Conservation (phyloP, 1,284 basidiomycete species). For the Xanthoconium separans region DNA sequence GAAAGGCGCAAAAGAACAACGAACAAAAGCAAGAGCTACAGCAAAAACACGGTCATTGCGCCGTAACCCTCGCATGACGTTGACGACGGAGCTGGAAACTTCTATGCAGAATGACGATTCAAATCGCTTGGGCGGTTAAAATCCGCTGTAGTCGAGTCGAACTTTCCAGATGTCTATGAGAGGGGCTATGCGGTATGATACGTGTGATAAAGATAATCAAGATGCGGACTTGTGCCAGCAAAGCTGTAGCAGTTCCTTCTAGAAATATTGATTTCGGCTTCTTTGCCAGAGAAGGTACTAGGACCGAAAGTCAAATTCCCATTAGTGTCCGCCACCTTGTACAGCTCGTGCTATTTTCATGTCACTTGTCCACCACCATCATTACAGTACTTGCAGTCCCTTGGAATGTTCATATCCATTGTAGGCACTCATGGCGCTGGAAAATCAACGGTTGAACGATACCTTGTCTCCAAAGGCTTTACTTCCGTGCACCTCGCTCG, state of each 20-base stretch:
- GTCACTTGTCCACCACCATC: background rate
- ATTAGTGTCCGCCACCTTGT: too few relatives aligned
- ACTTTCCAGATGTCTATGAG: background rate
- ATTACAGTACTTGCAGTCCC: background rate
- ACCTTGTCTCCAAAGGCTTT: constrained; percentile 64
- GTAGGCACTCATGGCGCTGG: constrained; percentile 84
- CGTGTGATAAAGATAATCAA: background rate
- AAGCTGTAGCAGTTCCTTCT: background rate
- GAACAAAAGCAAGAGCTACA: constrained; percentile 53
- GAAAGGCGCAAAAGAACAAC: constrained; percentile 64
- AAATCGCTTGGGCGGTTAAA: background rate
- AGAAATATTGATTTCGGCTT: background rate
- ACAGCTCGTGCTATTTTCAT: background rate
- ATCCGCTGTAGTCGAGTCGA: background rate
- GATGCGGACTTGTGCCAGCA: background rate
- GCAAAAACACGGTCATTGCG: constrained; percentile 34
- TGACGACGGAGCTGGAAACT: constrained; percentile 11
- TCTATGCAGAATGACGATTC: background rate
- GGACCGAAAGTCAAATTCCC: too few relatives aligned
- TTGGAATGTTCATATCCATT: constrained; percentile 80
- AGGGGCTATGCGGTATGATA: background rate
- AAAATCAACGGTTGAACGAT: constrained; percentile 75
- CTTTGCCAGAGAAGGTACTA: too few relatives aligned
- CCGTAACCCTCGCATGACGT: constrained; percentile 25
- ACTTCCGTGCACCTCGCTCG: constrained; percentile 38